Conservation (phyloP, 2,329 filamentous ascomycete genomes). For the Didymellaceae sp. region DNA sequence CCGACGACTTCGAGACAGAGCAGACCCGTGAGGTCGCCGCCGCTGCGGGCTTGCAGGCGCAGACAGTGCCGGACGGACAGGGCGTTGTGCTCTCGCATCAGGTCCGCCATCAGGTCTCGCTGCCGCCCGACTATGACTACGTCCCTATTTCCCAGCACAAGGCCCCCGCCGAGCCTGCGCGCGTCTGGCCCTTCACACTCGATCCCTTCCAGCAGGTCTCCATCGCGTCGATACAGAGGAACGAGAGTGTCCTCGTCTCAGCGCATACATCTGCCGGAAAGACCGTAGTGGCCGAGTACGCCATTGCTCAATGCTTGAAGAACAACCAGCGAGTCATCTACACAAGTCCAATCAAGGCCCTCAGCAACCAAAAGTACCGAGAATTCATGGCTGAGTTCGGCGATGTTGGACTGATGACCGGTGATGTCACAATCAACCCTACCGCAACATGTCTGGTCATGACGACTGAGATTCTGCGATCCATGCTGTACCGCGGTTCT, state of each 20-base stretch:
- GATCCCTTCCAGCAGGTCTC: conserved; percentile 98
- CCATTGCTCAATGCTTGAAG: conserved; percentile 95
- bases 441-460: conserved; percentile 98
- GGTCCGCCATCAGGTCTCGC: conserved; percentile 95
- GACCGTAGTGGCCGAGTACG: conserved; percentile 97
- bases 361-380: conserved; percentile 98
- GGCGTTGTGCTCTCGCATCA: conserved; percentile 91
- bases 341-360: conserved; percentile 97
- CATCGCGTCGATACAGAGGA: conserved; percentile 91
- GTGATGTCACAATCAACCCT: conserved; percentile 98
- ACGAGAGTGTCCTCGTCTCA: conserved; percentile 95
- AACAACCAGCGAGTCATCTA: conserved; percentile 99
- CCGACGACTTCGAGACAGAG: conserved; percentile 93
- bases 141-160: conserved; percentile 95
- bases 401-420: conserved; percentile 97
- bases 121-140: conserved; percentile 93
- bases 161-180: conserved; percentile 83
- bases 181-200: conserved; percentile 85
- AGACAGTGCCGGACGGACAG: conserved; percentile 67
- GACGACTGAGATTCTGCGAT: conserved; percentile 98
- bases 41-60: conserved; percentile 70
- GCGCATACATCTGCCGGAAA: conserved; percentile 98
- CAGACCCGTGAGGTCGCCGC: conserved; percentile 89
- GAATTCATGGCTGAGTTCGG: conserved; percentile 96
- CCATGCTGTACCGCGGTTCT: conserved; percentile 96